These are phyloP conservation scores for Fusarium sterilihyphosum DNA, from an alignment of 2,329 filamentous ascomycete genomes.

Conservation along the genomic window DNA sequence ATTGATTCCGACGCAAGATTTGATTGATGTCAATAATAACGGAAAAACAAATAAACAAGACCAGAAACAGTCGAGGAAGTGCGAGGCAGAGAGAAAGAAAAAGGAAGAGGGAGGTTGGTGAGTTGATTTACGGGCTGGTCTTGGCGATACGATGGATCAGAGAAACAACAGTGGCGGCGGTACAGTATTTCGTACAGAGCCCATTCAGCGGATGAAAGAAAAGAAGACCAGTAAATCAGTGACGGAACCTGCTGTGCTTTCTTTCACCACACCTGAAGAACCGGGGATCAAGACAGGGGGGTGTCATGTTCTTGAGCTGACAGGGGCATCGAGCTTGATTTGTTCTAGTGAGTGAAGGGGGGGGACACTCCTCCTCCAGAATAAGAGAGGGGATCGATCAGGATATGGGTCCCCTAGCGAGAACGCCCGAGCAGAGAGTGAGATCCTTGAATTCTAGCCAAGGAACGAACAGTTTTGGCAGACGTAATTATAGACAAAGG, in stretches of 20 bases:
- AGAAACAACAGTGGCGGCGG: conserved; percentile 21
- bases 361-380: conserved; percentile 9
- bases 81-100: background rate
- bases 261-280: conserved; percentile 5
- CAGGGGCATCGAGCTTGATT: conserved; percentile 24
- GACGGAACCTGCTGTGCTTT: background rate
- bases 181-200: conserved; percentile 23
- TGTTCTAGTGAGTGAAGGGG: conserved; percentile 1
- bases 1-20: conserved; percentile 8
- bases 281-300: conserved; percentile 27
- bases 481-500: background rate
- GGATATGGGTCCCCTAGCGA: conserved; percentile 8
- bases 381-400: conserved; percentile 14
- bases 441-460: background rate
- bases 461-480: conserved; percentile 4
- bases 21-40: conserved; percentile 21
- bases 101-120: conserved; percentile 24
- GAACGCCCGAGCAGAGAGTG: background rate
- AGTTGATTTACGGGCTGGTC: conserved; percentile 29
- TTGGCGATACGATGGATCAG: conserved; percentile 24
- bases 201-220: background rate
- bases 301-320: conserved; percentile 1
- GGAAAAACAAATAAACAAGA: background rate
- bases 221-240: background rate
- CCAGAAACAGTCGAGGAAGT: background rate